Base-by-base conservation (phyloP, 495 filamentous ascomycete genomes). In the Parathielavia appendiculata region DNA sequence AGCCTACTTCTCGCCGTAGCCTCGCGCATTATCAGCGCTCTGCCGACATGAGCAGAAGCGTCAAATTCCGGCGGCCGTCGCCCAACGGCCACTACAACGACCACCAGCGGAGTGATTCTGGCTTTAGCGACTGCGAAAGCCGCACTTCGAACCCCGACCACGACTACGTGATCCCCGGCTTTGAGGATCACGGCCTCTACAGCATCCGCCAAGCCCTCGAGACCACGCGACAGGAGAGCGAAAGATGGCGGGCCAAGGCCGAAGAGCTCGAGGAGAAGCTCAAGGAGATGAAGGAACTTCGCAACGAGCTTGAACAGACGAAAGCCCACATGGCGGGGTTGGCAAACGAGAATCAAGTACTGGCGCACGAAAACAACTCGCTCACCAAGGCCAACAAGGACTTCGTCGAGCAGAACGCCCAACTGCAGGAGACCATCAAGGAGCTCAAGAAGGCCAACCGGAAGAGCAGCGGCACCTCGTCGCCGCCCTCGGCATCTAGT, bases 341-440 rank as follows among this genome's bases (percentile, higher is more conserved):
- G 7, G 71, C 92, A 38, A 91, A 96, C 68, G 90, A 91, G 1
- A 88, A 95, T 52, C 89, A 96, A 65, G 16, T 61, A 23, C 51
- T 69, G 30, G n/a, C 4, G 5, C 53, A 62, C n/a, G 61, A 63
- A 38, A 69, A 66, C 20, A 84, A 90, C 57, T 90, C 92, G 86
- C 75, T 81, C 19, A 90, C 93, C 66, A 85, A 81, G 34, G 88
- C 95, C 69, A 88, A 92, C 17, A 96, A 95, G 76, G 87, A 87
- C 58, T 79, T 92, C 17, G 80, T 88, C 32, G 83, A 90, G 60
- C 92, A 95, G 81, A 93, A 92, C 60, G 78, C 83, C 5, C 81
- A 90, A 63, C 91, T 95, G 71, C 93, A 91, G 70, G 80, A 76
- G 0, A 79, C 82, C 30, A 88, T 90, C 76, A 91, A 90, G 74